Evolutionary conservation across 805 yeast species (phyloP).

Genomic region (Wickerhamomyces silvicola): DNA sequence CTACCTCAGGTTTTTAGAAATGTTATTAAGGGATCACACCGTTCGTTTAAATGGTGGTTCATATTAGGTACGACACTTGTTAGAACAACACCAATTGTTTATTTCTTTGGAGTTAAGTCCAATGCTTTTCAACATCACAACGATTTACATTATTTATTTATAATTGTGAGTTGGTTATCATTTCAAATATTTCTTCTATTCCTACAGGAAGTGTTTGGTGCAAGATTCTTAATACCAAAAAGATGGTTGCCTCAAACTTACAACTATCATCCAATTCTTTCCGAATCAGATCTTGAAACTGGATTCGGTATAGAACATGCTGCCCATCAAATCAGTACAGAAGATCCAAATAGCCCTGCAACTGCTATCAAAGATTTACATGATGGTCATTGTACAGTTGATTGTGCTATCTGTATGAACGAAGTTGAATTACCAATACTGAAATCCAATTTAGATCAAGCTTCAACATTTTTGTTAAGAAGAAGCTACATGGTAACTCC

Average conservation of each 20-base stretch:
- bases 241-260: slow-evolving; percentile 73
- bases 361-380: slow-evolving; percentile 26
- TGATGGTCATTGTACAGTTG: slow-evolving; percentile 44
- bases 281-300: slow-evolving; percentile 52
- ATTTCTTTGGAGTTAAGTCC: slow-evolving; percentile 43
- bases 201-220: slow-evolving; percentile 64
- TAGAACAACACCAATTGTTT: slow-evolving; percentile 58
- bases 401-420: slow-evolving; percentile 89
- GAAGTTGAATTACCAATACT: slow-evolving; percentile 54
- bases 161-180: slow-evolving; percentile 48
- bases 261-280: slow-evolving; percentile 69
- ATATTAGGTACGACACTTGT: slow-evolving; percentile 61
- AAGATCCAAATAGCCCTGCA: slow-evolving; percentile 19
- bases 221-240: slow-evolving; percentile 79
- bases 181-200: slow-evolving; percentile 53
- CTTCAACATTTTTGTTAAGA: slow-evolving; percentile 17
- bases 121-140: slow-evolving; percentile 70
- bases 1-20: slow-evolving; percentile 83
- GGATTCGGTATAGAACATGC: slow-evolving; percentile 52
- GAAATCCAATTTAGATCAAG: slow-evolving; percentile 20
- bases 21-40: slow-evolving; percentile 58
- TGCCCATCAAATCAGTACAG: slow-evolving; percentile 17
- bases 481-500: slow-evolving; percentile 79
- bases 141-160: slow-evolving; percentile 43
- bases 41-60: slow-evolving; percentile 68